Evolutionary conservation across 495 filamentous ascomycete genomes (phyloP).

Genomic region (Amniculicola lignicola): DNA sequence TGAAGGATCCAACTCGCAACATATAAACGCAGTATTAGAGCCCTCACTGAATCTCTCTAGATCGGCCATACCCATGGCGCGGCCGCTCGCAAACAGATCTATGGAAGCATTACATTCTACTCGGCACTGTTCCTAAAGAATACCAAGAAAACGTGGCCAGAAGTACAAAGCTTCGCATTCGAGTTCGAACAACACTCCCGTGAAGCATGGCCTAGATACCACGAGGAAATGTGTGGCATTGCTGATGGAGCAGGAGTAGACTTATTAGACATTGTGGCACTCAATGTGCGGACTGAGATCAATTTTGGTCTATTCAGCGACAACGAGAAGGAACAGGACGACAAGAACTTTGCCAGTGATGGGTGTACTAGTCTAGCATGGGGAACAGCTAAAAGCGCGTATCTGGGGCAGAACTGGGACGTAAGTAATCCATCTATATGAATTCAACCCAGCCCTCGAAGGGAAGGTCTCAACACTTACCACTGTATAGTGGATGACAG

Average conservation of each 20-base stretch:
- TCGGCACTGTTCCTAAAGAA: constrained; percentile 50
- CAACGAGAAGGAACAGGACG: no score
- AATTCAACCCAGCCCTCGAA: not conserved
- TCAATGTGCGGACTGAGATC: constrained; percentile 69
- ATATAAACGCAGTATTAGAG: not conserved
- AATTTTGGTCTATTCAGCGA: constrained; percentile 60
- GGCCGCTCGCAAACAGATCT: constrained; percentile 46
- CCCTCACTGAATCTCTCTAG: constrained; percentile 35
- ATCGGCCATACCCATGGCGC: constrained; percentile 56
- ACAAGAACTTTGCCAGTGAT: no score
- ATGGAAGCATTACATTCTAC: constrained; percentile 52
- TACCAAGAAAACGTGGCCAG: constrained; percentile 49
- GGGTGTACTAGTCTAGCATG: constrained; percentile 62
- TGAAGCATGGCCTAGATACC: constrained; percentile 36
- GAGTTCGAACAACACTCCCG: constrained; percentile 54
- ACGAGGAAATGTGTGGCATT: constrained; percentile 44
- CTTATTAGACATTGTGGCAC: constrained; percentile 59
- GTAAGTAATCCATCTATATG: constrained; percentile 10
- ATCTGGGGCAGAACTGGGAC: constrained; percentile 69
- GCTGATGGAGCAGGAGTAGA: constrained; percentile 54
- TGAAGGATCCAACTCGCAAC: not conserved
- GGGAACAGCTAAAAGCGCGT: constrained; percentile 44
- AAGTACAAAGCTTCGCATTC: constrained; percentile 47
- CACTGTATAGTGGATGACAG: constrained; percentile 19
- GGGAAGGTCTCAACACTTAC: constrained; percentile 1